Base-by-base conservation (phyloP, 345 rosid genomes). In the Erucastrum elatum region DNA sequence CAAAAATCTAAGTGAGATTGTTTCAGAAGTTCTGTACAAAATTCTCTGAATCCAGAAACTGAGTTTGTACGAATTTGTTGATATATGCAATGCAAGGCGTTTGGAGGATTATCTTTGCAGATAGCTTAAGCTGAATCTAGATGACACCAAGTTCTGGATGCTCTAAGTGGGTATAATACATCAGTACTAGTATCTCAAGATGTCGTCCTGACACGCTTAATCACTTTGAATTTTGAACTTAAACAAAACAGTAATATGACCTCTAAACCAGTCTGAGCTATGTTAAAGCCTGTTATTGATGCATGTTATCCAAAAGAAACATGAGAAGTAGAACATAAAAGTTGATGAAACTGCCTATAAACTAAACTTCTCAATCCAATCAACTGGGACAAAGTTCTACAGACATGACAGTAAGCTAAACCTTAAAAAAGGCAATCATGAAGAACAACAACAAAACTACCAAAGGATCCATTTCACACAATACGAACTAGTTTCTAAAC, bases 401-500 rank as follows among this genome's bases (percentile, higher is more conserved):
- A 34, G 1, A 29, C 37, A 31, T 7, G 39, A 62, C 5, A 3
- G 39, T n/a, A 60, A 6, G 66, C 3, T 62, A 30, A 29, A 66
- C 46, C 12, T 34, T 21, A 1, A 37, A 10, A 67, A 5, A 60
- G 60, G 12, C 39, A 44, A 21, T 16, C 33, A 79, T 49, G 69
- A n/a, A 66, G 27, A 79, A 74, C 60, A 66, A 17, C 30, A 37
- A 63, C 56, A 49, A 49, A 49, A 49, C 56, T 49, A 49, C 71
- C 41, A 77, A 55, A 63, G 33, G 30, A 34, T 15, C 64, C 80
- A 69, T 46, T 21, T 15, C 27, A 64, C 71, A 63, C 31, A 39
- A 64, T 60, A 63, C 31, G 55, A 77, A 17, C 59, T 71, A 72
- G 68, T 78, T 64, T 70, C 75, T 71, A 71, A 62, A 29, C 26